Evolutionary conservation across 202 grass and related monocot species (phyloP).

Genomic region (Dendrocalamus latiflorus): DNA sequence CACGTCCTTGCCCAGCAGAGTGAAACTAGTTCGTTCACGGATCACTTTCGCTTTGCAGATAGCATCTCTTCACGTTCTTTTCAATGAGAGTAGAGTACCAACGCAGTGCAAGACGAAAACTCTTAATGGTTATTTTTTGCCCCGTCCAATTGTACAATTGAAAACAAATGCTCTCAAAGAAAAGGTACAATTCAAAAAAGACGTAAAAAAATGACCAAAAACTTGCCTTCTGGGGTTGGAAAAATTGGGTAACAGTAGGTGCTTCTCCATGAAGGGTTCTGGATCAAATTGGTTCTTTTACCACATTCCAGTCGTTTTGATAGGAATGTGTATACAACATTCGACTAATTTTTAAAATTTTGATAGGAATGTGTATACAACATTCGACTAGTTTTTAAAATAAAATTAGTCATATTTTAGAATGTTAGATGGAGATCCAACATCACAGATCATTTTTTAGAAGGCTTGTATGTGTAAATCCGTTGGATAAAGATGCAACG

Average conservation of each 20-base stretch:
- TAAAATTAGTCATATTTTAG: too few relatives aligned
- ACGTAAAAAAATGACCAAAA: background rate
- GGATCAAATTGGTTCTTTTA: background rate
- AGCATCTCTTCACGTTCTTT: background rate
- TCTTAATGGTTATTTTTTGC: background rate
- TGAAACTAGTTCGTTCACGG: too few relatives aligned
- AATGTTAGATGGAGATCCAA: too few relatives aligned
- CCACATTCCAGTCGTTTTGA: background rate
- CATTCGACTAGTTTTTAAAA: too few relatives aligned
- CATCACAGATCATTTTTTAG: too few relatives aligned
- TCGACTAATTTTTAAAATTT: too few relatives aligned
- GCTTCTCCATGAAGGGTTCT: background rate
- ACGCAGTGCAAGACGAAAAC: constrained; percentile 8
- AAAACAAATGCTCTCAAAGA: background rate
- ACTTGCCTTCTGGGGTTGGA: background rate
- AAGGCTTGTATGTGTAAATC: too few relatives aligned
- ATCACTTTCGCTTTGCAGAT: constrained; percentile 25
- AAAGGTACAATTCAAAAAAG: constrained; percentile 5
- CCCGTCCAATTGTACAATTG: background rate
- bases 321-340: background rate
- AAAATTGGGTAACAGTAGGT: background rate
- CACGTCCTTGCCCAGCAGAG: too few relatives aligned
- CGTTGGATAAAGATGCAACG: too few relatives aligned
- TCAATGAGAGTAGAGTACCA: background rate
- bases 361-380: too few relatives aligned